Conservation (phyloP, 805 yeast species). For the Geotrichum ghanense region DNA sequence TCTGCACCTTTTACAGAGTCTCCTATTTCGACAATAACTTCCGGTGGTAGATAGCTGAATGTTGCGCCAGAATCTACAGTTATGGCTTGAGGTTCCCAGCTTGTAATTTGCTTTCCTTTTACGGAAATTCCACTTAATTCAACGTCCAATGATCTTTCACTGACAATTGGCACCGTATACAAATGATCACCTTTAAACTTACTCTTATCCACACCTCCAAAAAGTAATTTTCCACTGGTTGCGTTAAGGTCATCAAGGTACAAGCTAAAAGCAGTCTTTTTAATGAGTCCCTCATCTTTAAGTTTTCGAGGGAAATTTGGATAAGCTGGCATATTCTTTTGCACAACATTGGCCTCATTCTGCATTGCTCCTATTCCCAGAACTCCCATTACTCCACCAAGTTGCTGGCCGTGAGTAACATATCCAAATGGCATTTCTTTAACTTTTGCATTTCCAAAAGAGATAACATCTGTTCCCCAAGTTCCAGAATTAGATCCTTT, state of each 20-base stretch:
- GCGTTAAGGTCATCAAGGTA: slow-evolving; percentile 26
- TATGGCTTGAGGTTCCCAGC: not conserved
- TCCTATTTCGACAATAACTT: slow-evolving; percentile 20
- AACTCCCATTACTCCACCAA: not conserved
- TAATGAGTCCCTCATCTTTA: slow-evolving; percentile 28
- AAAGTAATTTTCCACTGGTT: slow-evolving; percentile 26
- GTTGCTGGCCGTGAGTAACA: not conserved
- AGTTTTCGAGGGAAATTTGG: slow-evolving; percentile 18
- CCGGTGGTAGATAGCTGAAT: slow-evolving; percentile 15
- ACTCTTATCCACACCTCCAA: slow-evolving; percentile 33
- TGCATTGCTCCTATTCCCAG: slow-evolving; percentile 3
- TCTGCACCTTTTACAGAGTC: not conserved
- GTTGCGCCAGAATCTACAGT: slow-evolving; percentile 15
- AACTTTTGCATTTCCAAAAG: not conserved
- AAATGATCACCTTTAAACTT: slow-evolving; percentile 28
- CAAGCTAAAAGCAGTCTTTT: slow-evolving; percentile 32
- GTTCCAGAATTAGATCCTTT: slow-evolving; percentile 25
- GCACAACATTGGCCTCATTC: slow-evolving; percentile 1
- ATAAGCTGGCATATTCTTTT: not conserved
- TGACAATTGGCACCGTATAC: slow-evolving; percentile 14
- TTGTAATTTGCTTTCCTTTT: not conserved
- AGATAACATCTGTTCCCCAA: slow-evolving; percentile 36
- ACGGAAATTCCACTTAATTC: not conserved
- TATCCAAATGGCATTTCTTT: not conserved
- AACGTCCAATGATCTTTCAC: not conserved